phyloP scores from a whole-genome alignment of 345 rosid genomes.

The Eucalyptus curtisii region DNA sequence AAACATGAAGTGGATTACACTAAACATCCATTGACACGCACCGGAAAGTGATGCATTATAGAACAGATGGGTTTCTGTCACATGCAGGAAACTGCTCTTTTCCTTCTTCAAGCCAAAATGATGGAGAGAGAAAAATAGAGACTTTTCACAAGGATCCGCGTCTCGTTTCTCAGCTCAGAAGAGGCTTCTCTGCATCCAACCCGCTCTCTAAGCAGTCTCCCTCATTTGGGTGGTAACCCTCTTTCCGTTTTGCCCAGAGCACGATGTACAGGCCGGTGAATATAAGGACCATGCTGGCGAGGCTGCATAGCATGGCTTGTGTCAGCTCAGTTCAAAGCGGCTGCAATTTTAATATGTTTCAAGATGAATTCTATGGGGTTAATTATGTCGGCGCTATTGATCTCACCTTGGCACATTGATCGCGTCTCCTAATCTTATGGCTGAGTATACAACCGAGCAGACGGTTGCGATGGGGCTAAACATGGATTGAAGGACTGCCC shows the following conservation, averaged over 20 bases:
- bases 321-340: background rate
- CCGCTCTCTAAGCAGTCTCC: conserved; percentile 22
- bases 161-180: conserved; percentile 29
- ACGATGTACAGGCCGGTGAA: conserved; percentile 69
- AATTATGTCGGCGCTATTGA: background rate
- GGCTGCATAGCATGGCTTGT: conserved; percentile 20
- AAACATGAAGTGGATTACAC: background rate
- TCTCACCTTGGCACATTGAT: conserved; percentile 60
- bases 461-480: conserved; percentile 74
- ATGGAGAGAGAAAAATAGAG: background rate
- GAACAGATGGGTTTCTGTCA: background rate
- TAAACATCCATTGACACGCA: background rate
- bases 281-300: conserved; percentile 78
- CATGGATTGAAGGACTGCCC: conserved; percentile 82
- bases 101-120: no score
- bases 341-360: background rate
- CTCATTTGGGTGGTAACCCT: conserved; percentile 6
- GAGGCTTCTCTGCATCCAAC: conserved; percentile 53
- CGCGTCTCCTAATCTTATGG: conserved; percentile 46
- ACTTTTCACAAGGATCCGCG: background rate
- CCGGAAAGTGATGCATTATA: background rate
- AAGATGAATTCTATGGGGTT: background rate
- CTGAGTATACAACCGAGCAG: conserved; percentile 49
- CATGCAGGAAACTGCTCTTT: background rate
- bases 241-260: conserved; percentile 94